Evolutionary conservation across 192 early-diverging fungal genomes (phyloP), one percentile per base, ranked within the genome.

Genomic region (Gaertneriomyces semiglobifer): DNA sequence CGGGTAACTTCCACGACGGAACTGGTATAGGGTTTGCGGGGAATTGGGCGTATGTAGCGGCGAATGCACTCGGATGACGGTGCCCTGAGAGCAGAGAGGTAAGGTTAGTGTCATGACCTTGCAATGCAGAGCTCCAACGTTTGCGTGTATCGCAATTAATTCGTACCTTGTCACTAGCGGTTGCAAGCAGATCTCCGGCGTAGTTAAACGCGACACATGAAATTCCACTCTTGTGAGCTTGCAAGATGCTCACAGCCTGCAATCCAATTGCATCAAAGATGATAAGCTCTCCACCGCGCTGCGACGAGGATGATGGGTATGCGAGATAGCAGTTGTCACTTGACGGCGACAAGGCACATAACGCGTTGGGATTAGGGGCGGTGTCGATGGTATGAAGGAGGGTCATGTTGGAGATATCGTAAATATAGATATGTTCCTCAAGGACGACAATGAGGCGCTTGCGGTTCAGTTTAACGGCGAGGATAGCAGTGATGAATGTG

Each of bases 341-440:
- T 5, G 90, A 92, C 3, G 94, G 91, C 14, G 96, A 95, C 58
- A 98, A 83, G 7, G 93, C 88, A 67, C 92, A 92, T 19, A 96
- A 87, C 5, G 93, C 94, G 76, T 85, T 75, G 10, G 92, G 93
- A 69, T 96, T 97, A 0, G 93, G 92, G 59, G 85, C 90, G 11
- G 95, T 98, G 58, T 99, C 93, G 68, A 99, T 94, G 0, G 93
- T 94, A 66, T 96, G 90, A 45, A 96, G 80, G 7, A 96, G 84
- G 73, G 94, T 95, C 95, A 99, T 99, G 77, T 99, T 99, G 75
- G 88, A 87, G 58, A 97, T 96, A 68, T 98, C 95, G 79, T 97
- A 96, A 14, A 97, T 88, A 74, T 92, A 97, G 47, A 97, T 94
- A 65, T 91, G 91, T 75, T 95, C 92, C 68, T 99, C 97, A 41